Percentiles rank a stretch among this genome's conserved stretches.
Evolutionary conservation across 345 rosid genomes (phyloP).

Genomic region (Eucalyptus marginata): DNA sequence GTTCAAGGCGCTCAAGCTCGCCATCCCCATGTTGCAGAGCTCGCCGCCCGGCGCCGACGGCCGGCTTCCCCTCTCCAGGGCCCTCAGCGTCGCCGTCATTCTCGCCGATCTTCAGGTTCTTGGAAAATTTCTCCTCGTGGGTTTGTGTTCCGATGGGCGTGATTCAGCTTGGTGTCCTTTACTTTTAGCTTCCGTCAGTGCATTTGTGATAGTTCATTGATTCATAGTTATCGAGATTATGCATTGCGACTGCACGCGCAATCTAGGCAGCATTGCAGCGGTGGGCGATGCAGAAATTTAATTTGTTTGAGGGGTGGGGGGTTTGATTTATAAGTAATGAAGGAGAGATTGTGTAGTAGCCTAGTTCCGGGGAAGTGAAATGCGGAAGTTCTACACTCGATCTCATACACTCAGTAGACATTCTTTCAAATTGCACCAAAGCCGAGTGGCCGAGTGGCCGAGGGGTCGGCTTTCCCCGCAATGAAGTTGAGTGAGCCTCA

Average conservation of each 20-base stretch:
- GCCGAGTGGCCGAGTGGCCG: background rate
- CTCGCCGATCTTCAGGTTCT: conserved; percentile 88
- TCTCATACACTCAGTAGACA: background rate
- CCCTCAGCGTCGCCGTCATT: conserved; percentile 65
- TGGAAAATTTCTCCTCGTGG: background rate
- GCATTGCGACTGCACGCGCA: background rate
- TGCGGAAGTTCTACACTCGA: accelerated
- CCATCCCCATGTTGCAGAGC: conserved; percentile 62
- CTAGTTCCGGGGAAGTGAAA: background rate
- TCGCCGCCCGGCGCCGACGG: conserved; percentile 56
- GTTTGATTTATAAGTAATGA: background rate
- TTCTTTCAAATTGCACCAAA: background rate
- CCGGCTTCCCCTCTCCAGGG: conserved; percentile 69
- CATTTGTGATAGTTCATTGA: background rate
- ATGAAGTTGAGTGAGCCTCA: background rate
- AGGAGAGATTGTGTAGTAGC: background rate
- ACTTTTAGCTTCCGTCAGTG: background rate
- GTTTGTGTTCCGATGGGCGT: background rate
- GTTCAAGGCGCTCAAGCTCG: conserved; percentile 78
- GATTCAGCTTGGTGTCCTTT: background rate
- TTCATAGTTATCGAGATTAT: background rate
- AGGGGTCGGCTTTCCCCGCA: background rate
- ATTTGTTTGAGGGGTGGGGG: background rate
- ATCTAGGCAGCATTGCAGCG: background rate
- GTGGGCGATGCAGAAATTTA: background rate